Base-by-base conservation (phyloP, 2,329 filamentous ascomycete species). In the Trichoderma koningii region DNA sequence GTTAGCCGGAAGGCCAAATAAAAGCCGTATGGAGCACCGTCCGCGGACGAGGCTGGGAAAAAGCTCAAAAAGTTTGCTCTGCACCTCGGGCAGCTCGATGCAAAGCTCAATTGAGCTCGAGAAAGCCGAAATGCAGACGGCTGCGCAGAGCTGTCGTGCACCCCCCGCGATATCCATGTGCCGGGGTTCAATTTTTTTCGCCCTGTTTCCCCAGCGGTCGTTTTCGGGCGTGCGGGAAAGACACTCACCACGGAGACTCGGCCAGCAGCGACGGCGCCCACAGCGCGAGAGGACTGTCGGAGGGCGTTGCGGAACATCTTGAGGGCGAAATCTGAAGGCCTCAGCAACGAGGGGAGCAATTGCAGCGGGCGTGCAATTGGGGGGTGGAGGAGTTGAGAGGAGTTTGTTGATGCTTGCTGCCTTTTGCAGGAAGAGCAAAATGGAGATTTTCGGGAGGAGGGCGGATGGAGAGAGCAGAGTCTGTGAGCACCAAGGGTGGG, bases 301-400 rank as follows among this genome's bases (percentile, higher is more conserved):
- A 98, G 87, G 86, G 94, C 93, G 89, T 91, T 96, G 85, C 94
- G 92, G 88, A 97, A 96, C 94, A 98, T 97, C 84, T 80, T 85
- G 73, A 75, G 68, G 75, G 81, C 84, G 81, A 80, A 80, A 76
- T 80, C 74, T 82, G 76, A 79, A 77, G 76, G 79, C 82, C 77
- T 79, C 79, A 76, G 77, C 80, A 76, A 76, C 76, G 80, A 79
- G 78, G 79, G 79, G 80, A 81, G 81, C 86, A 88, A 88, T 87
- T 87, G 85, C 85, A 83, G 78, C 77, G 70, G 74, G 28, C 74
- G 79, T 81, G 83, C 84, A 87, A 86, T 84, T 86, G 85, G 78
- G 75, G 78, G 85, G 84, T 81, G 83, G 83, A 85, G 28, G 28
- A 30, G 28, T 83, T 84, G 85, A 80, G 79, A 78, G 79, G 28